These are phyloP conservation scores for Lactarius hengduanensis DNA, from an alignment of 768 basidiomycete genomes.

Conservation along the genomic window DNA sequence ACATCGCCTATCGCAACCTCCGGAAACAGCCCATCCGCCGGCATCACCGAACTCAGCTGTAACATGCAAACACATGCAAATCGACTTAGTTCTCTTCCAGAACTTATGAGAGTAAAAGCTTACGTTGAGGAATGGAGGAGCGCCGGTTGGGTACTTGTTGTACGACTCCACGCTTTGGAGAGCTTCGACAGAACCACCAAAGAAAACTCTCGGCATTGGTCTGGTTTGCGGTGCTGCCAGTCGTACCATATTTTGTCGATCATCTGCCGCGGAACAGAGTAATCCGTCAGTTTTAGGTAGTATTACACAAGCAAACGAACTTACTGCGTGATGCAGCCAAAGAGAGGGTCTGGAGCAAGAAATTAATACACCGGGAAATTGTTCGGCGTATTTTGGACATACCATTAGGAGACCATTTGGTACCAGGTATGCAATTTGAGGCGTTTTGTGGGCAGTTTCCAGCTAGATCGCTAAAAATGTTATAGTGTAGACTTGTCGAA, in stretches of 20 bases:
- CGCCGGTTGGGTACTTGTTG: conserved; percentile 33
- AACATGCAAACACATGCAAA: not conserved
- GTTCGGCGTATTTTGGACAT: not conserved
- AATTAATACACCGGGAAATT: not conserved
- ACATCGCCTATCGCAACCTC: conserved; percentile 33
- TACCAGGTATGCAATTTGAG: conserved; percentile 32
- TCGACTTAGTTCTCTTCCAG: not conserved
- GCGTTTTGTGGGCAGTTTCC: conserved; percentile 35
- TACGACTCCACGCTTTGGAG: conserved; percentile 30
- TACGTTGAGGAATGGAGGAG: conserved; percentile 32
- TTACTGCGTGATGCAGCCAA: conserved; percentile 39
- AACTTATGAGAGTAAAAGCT: conserved; percentile 6
- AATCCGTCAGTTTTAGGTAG: no score
- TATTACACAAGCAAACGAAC: conserved; percentile 1
- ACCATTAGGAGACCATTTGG: conserved; percentile 39
- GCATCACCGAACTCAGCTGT: conserved; percentile 34
- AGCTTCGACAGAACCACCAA: conserved; percentile 36
- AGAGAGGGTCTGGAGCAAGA: conserved; percentile 36
- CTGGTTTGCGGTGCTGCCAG: conserved; percentile 35
- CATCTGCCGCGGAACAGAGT: conserved; percentile 31
- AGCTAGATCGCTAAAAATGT: conserved; percentile 31
- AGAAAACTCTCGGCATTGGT: conserved; percentile 33
- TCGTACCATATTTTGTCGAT: conserved; percentile 41
- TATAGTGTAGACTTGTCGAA: not conserved
- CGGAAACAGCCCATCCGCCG: conserved; percentile 33